Base-by-base conservation (phyloP, 139 green algal species). In the Chara braunii region DNA sequence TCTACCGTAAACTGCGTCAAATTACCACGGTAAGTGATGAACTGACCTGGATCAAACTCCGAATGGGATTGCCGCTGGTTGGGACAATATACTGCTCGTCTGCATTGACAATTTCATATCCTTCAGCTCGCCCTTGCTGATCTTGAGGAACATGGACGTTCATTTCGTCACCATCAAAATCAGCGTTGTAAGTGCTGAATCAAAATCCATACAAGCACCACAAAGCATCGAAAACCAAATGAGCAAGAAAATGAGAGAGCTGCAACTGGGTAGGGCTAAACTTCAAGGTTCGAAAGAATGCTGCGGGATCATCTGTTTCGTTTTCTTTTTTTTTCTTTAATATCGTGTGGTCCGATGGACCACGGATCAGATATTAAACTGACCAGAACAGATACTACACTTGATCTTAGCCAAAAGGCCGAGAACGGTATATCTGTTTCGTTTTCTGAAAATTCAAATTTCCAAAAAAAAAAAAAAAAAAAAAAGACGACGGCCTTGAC, bases 81-180 rank as follows among this genome's bases (percentile, higher is more conserved):
- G 93, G 93, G 43, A 94, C 85, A 34, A 94, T 94, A 83, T 88
- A 99, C 75, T 98, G 91, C 28, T 90, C 61, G 72, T 96, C 87
- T 0, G 92, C 90, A 61, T 92, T 80, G 12, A 97, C 88, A 50
- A 99, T 94, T 52, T 75, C 78, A 68, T 94, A 94, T n/a, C 87
- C 92, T 80, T 99, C 93, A 0, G 92, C 85, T 3, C 92, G 76
- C 0, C 78, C 86, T 22, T 89, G 56, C 37, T 92, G 80, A 77
- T 96, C 92, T 79, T 95, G 91, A 0, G 92, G 92, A 44, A 99
- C 72, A 62, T 99, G 93, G 65, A 99, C 77, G 83, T 99, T 99
- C 80, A 99, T 98, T 75, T 99, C 93, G 65, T 99, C 93, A 1
- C 93, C 93, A 64, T 99, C 93, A 83, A 99, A 99, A 73, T 99